Evolutionary conservation across 2,329 filamentous ascomycete species (phyloP), one percentile per base, ranked within the genome.

Genomic region (Xylariaceae sp.): DNA sequence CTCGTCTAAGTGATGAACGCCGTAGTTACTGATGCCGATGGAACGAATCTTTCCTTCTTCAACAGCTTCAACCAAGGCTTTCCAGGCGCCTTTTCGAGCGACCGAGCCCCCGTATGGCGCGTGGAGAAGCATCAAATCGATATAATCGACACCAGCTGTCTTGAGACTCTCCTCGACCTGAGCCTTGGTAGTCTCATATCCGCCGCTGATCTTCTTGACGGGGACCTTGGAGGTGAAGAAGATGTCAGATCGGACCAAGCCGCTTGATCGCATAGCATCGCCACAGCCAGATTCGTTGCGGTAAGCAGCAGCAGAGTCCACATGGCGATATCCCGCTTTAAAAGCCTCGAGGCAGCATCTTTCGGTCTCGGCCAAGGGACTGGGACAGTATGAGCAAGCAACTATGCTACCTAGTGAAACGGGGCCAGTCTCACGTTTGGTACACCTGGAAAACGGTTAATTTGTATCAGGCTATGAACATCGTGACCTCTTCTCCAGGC

Each of bases 81-180:
- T 71, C 80, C 80, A 84, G 2, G 76, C 72, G 12, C 69, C 78
- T 55, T 80, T 81, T 48, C 80, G 73, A 36, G 60, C 67, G 15
- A 65, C 68, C 1, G 70, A 63, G 2, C 78, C 79, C 32, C 79
- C 78, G 52, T 78, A 81, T 0, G 79, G 79, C 1, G 74, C 66
- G 58, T 84, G 80, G 39, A 83, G 72, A 16, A 84, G 72, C 61
- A 76, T 75, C 42, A 87, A 71, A 54, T 88, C 83, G 48, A 87
- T 72, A 60, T 87, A 87, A 17, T 71, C 76, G 4, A 87, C 68
- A 12, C 78, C 75, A 0, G 81, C 78, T 45, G 79, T 72, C 39
- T 71, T 64, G 17, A 90, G 66, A 13, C 81, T 85, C 39, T 73
- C 67, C 49, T 83, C 66, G 49, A 94, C 73, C 49, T 81, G 76